Evolutionary conservation across 495 filamentous ascomycete species (phyloP).

Genomic region (Aspergillus funiculosus): DNA sequence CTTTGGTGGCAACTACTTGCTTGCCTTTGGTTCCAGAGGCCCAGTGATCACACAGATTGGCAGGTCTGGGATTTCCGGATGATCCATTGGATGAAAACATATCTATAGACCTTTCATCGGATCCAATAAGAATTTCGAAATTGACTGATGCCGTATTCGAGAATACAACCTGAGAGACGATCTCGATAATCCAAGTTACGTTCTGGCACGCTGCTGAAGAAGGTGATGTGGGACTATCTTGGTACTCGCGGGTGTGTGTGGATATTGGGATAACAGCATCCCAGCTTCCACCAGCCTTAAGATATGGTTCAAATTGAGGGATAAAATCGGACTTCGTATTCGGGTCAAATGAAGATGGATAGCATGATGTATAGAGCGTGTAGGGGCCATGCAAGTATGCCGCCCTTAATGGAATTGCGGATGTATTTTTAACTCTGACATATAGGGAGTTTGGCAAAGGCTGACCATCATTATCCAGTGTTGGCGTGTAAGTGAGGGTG

Average conservation of each 20-base stretch:
- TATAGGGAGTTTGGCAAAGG: conserved; percentile 73
- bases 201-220: conserved; percentile 36
- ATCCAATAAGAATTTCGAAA: conserved; percentile 78
- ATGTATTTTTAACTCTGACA: conserved; percentile 87
- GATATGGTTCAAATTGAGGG: conserved; percentile 88
- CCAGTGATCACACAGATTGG: conserved; percentile 66
- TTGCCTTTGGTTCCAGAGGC: conserved; percentile 42
- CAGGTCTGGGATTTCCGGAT: conserved; percentile 49
- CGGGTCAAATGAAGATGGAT: conserved; percentile 72
- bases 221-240: background rate
- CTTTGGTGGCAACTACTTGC: conserved; percentile 53
- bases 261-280: conserved; percentile 71
- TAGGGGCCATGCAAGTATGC: conserved; percentile 97
- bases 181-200: conserved; percentile 85
- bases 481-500: conserved; percentile 89
- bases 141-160: conserved; percentile 81
- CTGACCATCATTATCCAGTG: conserved; percentile 75
- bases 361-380: conserved; percentile 77
- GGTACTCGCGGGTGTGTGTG: conserved; percentile 35
- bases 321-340: conserved; percentile 62
- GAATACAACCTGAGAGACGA: conserved; percentile 87
- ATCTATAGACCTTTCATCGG: conserved; percentile 76
- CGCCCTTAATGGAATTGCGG: conserved; percentile 80
- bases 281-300: conserved; percentile 89
- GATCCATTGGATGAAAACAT: conserved; percentile 49